phyloP scores from a whole-genome alignment of 495 filamentous ascomycete genomes.

The Hypoxylon rickii region DNA sequence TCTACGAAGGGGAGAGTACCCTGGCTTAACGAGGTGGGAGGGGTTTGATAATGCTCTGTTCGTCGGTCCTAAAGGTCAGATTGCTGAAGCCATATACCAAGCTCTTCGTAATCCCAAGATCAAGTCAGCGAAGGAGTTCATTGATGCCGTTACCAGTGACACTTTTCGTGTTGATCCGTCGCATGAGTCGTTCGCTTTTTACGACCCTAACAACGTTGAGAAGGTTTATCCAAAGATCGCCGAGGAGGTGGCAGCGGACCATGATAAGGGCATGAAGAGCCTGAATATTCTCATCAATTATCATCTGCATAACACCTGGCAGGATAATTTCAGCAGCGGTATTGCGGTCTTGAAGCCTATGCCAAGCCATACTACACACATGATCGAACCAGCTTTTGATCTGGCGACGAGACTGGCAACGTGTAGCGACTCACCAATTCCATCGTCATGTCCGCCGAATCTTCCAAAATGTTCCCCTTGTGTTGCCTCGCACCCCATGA shows the following conservation, averaged over 20 bases:
- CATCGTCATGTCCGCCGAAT: slow-evolving; percentile 87
- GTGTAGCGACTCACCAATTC: slow-evolving; percentile 73
- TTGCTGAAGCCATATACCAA: slow-evolving; percentile 68
- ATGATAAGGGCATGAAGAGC: slow-evolving; percentile 60
- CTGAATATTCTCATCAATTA: slow-evolving; percentile 79
- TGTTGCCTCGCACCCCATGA: slow-evolving; percentile 57
- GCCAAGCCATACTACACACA: slow-evolving; percentile 68
- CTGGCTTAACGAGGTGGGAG: slow-evolving; percentile 74
- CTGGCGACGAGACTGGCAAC: slow-evolving; percentile 73
- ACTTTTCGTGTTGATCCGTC: slow-evolving; percentile 67
- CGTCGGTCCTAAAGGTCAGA: slow-evolving; percentile 66
- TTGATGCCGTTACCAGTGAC: slow-evolving; percentile 59
- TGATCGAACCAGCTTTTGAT: slow-evolving; percentile 69
- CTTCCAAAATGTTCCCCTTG: slow-evolving; percentile 73
- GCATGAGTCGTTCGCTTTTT: slow-evolving; percentile 75
- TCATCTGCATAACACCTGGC: slow-evolving; percentile 86
- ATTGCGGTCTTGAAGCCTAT: slow-evolving; percentile 81
- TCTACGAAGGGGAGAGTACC: slow-evolving; percentile 74
- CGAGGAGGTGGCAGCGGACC: slow-evolving; percentile 60
- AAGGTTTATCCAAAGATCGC: slow-evolving; percentile 67
- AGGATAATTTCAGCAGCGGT: slow-evolving; percentile 72
- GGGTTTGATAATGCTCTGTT: slow-evolving; percentile 73
- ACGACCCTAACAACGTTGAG: slow-evolving; percentile 65
- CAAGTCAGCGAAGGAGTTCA: slow-evolving; percentile 60
- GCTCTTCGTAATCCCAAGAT: slow-evolving; percentile 60